Percentiles rank a stretch among this genome's conserved stretches.
These are phyloP conservation scores for Sporothrix variecibatus DNA, from an alignment of 2,329 filamentous ascomycete species.

Conservation along the genomic window DNA sequence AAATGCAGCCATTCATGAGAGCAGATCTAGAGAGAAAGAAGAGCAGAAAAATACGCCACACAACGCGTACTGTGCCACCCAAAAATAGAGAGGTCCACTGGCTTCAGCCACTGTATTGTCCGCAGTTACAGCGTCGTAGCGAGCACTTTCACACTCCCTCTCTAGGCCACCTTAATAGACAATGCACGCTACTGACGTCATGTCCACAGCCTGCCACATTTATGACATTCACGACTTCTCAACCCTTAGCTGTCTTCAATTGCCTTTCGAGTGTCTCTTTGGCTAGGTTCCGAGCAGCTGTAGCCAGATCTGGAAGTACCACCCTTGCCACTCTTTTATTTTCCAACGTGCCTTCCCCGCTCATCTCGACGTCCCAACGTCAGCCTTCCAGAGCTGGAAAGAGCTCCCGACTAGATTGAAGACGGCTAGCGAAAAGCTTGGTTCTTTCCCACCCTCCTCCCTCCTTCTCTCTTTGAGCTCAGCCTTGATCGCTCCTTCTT, in stretches of 20 bases:
- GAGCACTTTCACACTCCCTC: neutral
- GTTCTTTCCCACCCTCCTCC: neutral
- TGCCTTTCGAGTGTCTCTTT: neutral
- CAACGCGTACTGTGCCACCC: neutral
- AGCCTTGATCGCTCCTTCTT: neutral
- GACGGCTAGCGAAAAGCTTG: neutral
- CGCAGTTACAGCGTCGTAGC: neutral
- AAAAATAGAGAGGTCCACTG: neutral
- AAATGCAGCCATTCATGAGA: neutral
- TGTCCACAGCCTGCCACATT: neutral
- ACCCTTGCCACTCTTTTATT: neutral
- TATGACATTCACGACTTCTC: neutral
- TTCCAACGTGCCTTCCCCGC: neutral
- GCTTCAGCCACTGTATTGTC: neutral
- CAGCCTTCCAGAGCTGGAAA: neutral
- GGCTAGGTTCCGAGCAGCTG: neutral
- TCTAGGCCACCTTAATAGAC: neutral
- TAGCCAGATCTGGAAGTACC: neutral
- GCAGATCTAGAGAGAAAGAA: no score
- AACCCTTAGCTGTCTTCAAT: neutral
- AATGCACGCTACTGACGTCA: conserved; percentile 3
- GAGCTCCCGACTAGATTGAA: neutral
- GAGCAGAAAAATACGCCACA: neutral
- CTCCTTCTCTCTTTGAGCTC: neutral
- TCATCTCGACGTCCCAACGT: neutral